Percentiles rank a stretch among this genome's conserved stretches.
phyloP scores from a whole-genome alignment of 202 grass and related monocot species.

The Bolboschoenoplectus hybrid region DNA sequence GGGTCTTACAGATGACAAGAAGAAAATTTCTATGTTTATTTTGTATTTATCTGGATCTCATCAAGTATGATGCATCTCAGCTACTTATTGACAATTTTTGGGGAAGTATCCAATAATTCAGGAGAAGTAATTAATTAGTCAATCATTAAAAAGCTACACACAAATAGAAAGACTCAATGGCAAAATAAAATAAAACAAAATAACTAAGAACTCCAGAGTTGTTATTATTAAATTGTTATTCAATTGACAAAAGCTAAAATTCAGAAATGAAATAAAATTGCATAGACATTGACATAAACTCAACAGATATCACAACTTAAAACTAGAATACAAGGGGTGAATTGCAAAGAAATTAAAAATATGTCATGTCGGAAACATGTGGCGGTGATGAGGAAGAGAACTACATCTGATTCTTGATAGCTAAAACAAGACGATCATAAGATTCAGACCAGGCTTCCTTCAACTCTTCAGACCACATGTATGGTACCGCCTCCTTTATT shows the following conservation, averaged over 20 bases:
- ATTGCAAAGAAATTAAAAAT: neutral
- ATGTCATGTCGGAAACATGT: neutral
- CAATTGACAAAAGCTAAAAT: neutral
- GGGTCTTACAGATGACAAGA: neutral
- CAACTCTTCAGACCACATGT: slow-evolving; percentile 72
- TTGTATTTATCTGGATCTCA: neutral
- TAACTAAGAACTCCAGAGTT: neutral
- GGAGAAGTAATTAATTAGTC: neutral
- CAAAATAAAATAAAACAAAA: neutral
- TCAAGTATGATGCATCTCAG: neutral
- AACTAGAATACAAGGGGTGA: neutral
- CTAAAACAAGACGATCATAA: slow-evolving; percentile 64
- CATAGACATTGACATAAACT: neutral
- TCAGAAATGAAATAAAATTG: neutral
- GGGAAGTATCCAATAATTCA: neutral
- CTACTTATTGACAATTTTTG: neutral
- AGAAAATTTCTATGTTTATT: neutral
- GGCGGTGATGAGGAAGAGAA: neutral
- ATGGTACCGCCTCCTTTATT: slow-evolving; percentile 38
- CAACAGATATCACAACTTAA: neutral
- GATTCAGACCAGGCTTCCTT: slow-evolving; percentile 64
- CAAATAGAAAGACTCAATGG: neutral
- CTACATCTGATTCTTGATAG: slow-evolving; percentile 78
- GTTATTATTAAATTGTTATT: neutral
- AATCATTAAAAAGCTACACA: neutral